Conservation (phyloP, 768 basidiomycete genomes). For the Lentinula detonsa region DNA sequence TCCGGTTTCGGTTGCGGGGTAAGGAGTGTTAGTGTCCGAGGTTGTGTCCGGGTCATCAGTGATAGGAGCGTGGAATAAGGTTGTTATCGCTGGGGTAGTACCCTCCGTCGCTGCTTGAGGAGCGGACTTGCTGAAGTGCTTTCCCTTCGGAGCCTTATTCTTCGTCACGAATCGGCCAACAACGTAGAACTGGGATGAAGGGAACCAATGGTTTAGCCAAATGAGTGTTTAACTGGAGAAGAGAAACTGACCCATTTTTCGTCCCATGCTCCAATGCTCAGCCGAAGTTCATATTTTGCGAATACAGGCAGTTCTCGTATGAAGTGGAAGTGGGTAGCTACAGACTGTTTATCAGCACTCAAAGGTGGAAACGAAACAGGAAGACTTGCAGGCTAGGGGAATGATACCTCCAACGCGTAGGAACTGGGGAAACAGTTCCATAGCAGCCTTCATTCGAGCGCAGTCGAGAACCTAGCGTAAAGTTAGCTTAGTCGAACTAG, state of each 20-base stretch:
- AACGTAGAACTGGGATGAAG: conserved; percentile 30
- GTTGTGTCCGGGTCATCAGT: neutral
- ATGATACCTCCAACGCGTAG: conserved; percentile 37
- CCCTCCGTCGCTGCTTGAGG: neutral
- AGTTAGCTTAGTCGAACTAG: neutral
- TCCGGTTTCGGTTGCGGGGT: neutral
- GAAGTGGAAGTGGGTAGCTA: conserved; percentile 46
- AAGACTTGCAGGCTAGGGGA: conserved; percentile 31
- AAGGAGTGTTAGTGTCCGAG: neutral
- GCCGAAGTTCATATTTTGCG: conserved; percentile 36
- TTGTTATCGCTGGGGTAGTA: neutral
- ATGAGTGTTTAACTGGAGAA: neutral
- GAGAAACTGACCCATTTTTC: conserved; percentile 43
- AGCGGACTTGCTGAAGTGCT: neutral
- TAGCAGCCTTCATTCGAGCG: conserved; percentile 22
- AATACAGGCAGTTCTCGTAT: conserved; percentile 43
- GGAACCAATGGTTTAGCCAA: neutral
- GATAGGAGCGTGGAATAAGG: neutral
- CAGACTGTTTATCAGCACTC: neutral
- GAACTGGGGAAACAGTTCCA: conserved; percentile 28
- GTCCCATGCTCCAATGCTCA: conserved; percentile 42
- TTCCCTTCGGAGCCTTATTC: conserved; percentile 12
- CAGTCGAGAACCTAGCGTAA: conserved; percentile 18
- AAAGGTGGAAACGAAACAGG: neutral
- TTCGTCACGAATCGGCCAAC: conserved; percentile 40